Evolutionary conservation across 805 yeast species (phyloP).

Genomic region (Saturnispora sanitii): DNA sequence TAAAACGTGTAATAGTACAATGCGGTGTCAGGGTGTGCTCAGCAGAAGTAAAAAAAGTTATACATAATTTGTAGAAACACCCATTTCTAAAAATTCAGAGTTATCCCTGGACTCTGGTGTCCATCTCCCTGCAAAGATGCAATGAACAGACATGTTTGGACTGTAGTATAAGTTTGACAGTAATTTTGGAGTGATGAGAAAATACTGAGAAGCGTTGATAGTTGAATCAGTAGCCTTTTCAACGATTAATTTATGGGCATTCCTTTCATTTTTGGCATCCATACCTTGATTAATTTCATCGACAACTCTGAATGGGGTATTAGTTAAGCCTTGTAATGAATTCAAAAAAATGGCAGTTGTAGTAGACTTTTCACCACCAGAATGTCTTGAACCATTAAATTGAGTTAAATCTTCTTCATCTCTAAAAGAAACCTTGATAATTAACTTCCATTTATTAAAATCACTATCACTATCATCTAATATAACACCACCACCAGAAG

Average conservation of each 20-base stretch:
- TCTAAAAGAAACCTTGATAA: conserved; percentile 78
- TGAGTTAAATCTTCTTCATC: conserved; percentile 60
- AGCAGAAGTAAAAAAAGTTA: no score
- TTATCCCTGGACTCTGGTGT: conserved; percentile 17
- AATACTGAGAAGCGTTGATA: conserved; percentile 54
- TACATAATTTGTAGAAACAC: conserved; percentile 20
- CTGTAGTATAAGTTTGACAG: conserved; percentile 70
- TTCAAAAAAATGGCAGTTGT: conserved; percentile 85
- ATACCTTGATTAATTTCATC: conserved; percentile 99
- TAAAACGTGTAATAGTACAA: not conserved
- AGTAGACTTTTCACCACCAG: conserved; percentile 97
- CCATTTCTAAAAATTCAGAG: conserved; percentile 23
- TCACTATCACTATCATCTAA: conserved; percentile 42
- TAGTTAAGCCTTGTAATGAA: conserved; percentile 79
- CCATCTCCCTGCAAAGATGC: conserved; percentile 54
- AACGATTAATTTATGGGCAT: conserved; percentile 78
- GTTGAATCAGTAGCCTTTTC: conserved; percentile 57
- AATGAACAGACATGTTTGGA: conserved; percentile 72
- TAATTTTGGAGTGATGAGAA: conserved; percentile 86
- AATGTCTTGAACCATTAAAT: conserved; percentile 79
- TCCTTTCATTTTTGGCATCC: conserved; percentile 88
- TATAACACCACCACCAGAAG: conserved; percentile 76
- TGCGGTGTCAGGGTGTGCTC: conserved; percentile 8
- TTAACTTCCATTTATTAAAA: conserved; percentile 71
- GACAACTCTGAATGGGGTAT: conserved; percentile 87